These are phyloP conservation scores for Annona cherimola DNA, from an alignment of 164 flowering plant species.

Conservation along the genomic window DNA sequence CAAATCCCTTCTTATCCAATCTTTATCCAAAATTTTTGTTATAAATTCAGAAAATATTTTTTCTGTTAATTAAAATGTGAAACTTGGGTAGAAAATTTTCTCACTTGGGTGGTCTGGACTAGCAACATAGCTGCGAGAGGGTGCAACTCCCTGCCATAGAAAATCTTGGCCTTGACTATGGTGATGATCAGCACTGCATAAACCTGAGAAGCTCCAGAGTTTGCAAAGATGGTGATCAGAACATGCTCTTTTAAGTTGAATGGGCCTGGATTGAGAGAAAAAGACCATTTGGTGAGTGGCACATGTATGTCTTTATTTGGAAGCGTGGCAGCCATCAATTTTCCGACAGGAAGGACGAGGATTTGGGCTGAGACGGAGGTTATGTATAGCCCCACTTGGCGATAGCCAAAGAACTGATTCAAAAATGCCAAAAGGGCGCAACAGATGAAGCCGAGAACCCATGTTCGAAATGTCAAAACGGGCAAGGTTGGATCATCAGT, in stretches of 20 bases:
- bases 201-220: slow-evolving; percentile 33
- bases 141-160: slow-evolving; percentile 33
- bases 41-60: too few relatives aligned
- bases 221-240: slow-evolving; percentile 11
- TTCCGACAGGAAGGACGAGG: slow-evolving; percentile 3
- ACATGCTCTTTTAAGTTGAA: slow-evolving; percentile 14
- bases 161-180: slow-evolving; percentile 43
- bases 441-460: slow-evolving; percentile 6
- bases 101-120: slow-evolving; percentile 52
- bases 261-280: slow-evolving; percentile 18
- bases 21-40: too few relatives aligned
- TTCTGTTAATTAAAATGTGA: too few relatives aligned
- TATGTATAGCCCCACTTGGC: neutral
- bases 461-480: slow-evolving; percentile 12
- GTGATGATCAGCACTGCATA: slow-evolving; percentile 54
- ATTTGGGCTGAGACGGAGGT: slow-evolving; percentile 8
- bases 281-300: slow-evolving; percentile 39
- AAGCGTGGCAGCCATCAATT: slow-evolving; percentile 51
- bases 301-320: slow-evolving; percentile 24
- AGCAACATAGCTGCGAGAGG: slow-evolving; percentile 43
- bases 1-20: too few relatives aligned
- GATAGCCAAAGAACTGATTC: slow-evolving; percentile 11
- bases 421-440: slow-evolving; percentile 8
- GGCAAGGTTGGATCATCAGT: slow-evolving; percentile 14
- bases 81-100: neutral